Percentiles rank a stretch among this genome's conserved stretches.
These are phyloP conservation scores for Fusarium euwallaceae DNA, from an alignment of 2,329 filamentous ascomycete species.

Conservation along the genomic window DNA sequence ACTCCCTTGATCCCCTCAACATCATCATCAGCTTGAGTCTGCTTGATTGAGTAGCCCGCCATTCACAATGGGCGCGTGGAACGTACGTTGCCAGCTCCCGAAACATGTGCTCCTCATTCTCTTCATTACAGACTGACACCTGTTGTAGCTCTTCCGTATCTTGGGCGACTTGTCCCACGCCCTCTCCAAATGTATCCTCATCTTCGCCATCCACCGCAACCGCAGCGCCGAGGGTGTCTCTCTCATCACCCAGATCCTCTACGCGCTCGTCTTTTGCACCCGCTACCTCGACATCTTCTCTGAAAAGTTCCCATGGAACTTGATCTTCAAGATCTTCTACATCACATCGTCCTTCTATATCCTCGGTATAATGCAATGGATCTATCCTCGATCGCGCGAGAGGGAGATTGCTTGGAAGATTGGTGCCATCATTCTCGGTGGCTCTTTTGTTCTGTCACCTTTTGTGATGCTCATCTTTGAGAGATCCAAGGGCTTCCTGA, in stretches of 20 bases:
- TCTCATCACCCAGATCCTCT: slow-evolving; percentile 90
- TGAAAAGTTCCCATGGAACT: slow-evolving; percentile 74
- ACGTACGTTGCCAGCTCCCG: slow-evolving; percentile 48
- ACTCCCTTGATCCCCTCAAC: slow-evolving; percentile 3
- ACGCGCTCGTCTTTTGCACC: slow-evolving; percentile 86
- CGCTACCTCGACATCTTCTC: slow-evolving; percentile 88
- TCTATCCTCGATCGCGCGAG: slow-evolving; percentile 90
- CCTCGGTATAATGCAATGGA: slow-evolving; percentile 86
- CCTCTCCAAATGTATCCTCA: slow-evolving; percentile 88
- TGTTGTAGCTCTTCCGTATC: slow-evolving; percentile 75
- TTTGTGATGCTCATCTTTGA: slow-evolving; percentile 79
- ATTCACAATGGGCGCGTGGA: slow-evolving; percentile 57
- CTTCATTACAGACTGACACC: slow-evolving; percentile 15
- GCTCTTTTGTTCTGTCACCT: slow-evolving; percentile 76
- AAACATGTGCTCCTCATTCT: background rate
- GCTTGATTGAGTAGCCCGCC: slow-evolving; percentile 37
- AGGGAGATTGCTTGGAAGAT: slow-evolving; percentile 95
- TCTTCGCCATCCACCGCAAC: slow-evolving; percentile 91
- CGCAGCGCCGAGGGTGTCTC: slow-evolving; percentile 91
- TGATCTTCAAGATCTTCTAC: slow-evolving; percentile 91
- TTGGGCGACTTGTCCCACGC: slow-evolving; percentile 88
- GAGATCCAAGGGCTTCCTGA: slow-evolving; percentile 61
- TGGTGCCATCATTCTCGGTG: slow-evolving; percentile 76
- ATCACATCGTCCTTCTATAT: slow-evolving; percentile 87
- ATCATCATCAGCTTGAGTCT: slow-evolving; percentile 9